Evolutionary conservation across 345 rosid species (phyloP).

Genomic region (Schrenkiella parvula): DNA sequence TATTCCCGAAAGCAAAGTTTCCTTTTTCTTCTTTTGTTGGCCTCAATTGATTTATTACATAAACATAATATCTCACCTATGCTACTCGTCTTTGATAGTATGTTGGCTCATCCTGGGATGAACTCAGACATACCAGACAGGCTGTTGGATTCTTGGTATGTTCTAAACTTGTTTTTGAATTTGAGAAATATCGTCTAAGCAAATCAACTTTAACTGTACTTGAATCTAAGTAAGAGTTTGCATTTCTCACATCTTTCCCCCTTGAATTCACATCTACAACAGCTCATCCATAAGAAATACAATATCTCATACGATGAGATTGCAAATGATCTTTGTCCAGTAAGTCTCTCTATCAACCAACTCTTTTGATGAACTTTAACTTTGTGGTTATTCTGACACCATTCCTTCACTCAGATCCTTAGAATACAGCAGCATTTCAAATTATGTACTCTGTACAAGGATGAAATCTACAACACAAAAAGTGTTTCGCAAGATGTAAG

Average conservation of each 20-base stretch:
- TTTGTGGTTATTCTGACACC: neutral
- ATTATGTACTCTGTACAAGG: conserved; percentile 90
- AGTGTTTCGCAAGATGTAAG: conserved; percentile 85
- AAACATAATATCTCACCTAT: conserved; percentile 4
- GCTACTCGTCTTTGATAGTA: conserved; percentile 40
- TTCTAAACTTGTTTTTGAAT: neutral
- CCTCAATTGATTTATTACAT: neutral
- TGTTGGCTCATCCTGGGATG: conserved; percentile 87
- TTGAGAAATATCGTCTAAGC: neutral
- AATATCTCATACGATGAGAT: conserved; percentile 31
- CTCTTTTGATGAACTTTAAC: conserved; percentile 20
- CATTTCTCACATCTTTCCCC: neutral
- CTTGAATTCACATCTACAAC: conserved; percentile 17
- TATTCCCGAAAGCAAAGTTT: conserved; percentile 14
- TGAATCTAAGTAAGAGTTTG: neutral
- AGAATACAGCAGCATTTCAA: conserved; percentile 91
- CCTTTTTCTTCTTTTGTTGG: neutral
- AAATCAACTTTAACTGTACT: neutral
- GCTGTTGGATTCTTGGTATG: conserved; percentile 96
- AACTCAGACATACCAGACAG: conserved; percentile 91
- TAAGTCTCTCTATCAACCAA: conserved; percentile 29
- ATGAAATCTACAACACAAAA: conserved; percentile 90
- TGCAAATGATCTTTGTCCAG: conserved; percentile 92
- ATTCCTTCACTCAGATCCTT: conserved; percentile 49
- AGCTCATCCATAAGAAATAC: conserved; percentile 45